These are phyloP conservation scores for Fusarium sororula DNA, from an alignment of 2,329 filamentous ascomycete genomes.

Conservation along the genomic window DNA sequence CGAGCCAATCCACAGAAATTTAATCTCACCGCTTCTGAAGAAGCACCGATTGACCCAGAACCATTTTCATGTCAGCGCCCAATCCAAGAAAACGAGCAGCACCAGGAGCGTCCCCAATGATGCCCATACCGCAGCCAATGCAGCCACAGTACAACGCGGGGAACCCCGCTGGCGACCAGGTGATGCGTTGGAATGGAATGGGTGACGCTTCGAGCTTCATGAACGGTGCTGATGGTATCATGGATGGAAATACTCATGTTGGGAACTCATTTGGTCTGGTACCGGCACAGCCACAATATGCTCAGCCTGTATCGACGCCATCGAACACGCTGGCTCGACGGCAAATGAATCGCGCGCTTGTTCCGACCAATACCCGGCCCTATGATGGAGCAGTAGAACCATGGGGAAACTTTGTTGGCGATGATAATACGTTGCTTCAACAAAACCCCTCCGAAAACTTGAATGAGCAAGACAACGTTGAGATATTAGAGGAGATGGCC, in stretches of 20 bases:
- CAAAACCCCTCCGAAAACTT: slow-evolving; percentile 47
- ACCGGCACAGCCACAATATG: slow-evolving; percentile 48
- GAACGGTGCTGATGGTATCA: slow-evolving; percentile 24
- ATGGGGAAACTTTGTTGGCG: slow-evolving; percentile 55
- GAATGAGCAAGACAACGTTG: slow-evolving; percentile 74
- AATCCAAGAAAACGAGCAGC: slow-evolving; percentile 77
- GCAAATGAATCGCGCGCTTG: slow-evolving; percentile 61
- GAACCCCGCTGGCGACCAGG: slow-evolving; percentile 58
- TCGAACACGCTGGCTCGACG: slow-evolving; percentile 63
- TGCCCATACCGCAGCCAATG: slow-evolving; percentile 61
- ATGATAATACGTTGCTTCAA: slow-evolving; percentile 51
- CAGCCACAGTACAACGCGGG: slow-evolving; percentile 58
- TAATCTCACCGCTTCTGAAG: slow-evolving; percentile 16
- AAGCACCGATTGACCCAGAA: slow-evolving; percentile 10
- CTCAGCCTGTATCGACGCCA: slow-evolving; percentile 46
- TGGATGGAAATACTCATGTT: slow-evolving; percentile 46
- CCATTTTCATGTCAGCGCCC: slow-evolving; percentile 55
- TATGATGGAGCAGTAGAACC: slow-evolving; percentile 53
- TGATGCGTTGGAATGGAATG: slow-evolving; percentile 56
- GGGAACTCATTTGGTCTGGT: slow-evolving; percentile 53
- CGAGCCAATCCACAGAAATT: slow-evolving; percentile 11
- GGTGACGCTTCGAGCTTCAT: slow-evolving; percentile 51
- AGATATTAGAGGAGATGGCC: slow-evolving; percentile 81
- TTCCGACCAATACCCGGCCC: slow-evolving; percentile 52
- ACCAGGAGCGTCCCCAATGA: slow-evolving; percentile 73